Evolutionary conservation across 768 basidiomycete species (phyloP).

Genomic region (Lyophyllum shimeji): DNA sequence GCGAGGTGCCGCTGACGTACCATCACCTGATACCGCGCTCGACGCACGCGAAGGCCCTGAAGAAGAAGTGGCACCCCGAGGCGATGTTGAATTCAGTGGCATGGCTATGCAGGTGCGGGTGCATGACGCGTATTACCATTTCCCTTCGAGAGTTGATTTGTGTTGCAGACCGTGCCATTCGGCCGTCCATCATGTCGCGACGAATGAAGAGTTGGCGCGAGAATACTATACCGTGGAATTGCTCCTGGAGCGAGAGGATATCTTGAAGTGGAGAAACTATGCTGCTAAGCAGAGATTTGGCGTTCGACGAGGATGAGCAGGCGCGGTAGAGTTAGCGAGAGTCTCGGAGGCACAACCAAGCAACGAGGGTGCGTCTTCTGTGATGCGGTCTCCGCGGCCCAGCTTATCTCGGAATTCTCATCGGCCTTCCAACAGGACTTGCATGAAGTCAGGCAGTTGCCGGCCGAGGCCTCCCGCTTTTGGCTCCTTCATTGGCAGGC

Average conservation of each 20-base stretch:
- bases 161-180: constrained; percentile 48
- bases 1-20: constrained; percentile 57
- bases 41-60: constrained; percentile 52
- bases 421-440: background rate
- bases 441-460: background rate
- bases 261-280: constrained; percentile 55
- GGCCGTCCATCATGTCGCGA: constrained; percentile 48
- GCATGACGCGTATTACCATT: background rate
- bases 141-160: background rate
- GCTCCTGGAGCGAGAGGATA: constrained; percentile 51
- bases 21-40: constrained; percentile 61
- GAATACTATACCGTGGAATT: constrained; percentile 50
- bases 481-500: background rate
- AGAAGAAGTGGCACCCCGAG: constrained; percentile 57
- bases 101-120: constrained; percentile 52
- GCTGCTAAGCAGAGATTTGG: constrained; percentile 46
- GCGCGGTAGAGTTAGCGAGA: background rate
- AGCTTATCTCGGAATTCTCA: background rate
- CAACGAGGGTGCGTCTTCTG: background rate
- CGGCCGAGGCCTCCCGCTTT: background rate
- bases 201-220: constrained; percentile 50
- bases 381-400: background rate
- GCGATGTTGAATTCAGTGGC: constrained; percentile 55
- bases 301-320: constrained; percentile 18
- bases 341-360: background rate